Evolutionary conservation across 495 filamentous ascomycete species (phyloP), one percentile per base, ranked within the genome.

Genomic region (Lineolata rhizophorae): DNA sequence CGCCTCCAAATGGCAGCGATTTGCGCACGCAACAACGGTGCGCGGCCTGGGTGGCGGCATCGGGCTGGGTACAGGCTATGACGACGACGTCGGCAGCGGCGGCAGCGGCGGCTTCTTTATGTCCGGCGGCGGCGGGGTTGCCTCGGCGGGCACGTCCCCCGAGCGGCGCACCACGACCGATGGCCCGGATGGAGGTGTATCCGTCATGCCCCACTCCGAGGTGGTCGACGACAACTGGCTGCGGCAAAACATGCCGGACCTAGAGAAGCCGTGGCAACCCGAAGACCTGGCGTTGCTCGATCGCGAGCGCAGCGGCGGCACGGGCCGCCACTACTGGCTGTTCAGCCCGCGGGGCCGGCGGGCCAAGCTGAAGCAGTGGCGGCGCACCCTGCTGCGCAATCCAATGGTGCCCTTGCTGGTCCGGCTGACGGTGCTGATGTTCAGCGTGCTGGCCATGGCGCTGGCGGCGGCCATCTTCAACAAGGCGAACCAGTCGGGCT

Each of bases 351-450:
- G 66, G 33, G 54, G 59, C 36, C 56, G 58, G 21, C 67, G 66
- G 56, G 54, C 68, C 34, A 62, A 62, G 35, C 57, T 65, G 34
- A 24, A 25, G 13, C 29, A 3, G 20, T 15, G 12, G 25, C 20
- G 46, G 42, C 36, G 34, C n/a, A 36, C 33, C 14, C 27, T 55
- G 5, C 36, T 95, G 34, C 62, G 67, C 39, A 83, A 83, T 41
- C 79, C 90, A 12, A 70, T 92, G 28, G 71, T 92, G 5, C 87
- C 87, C 0, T 54, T 94, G 32, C 61, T 73, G 17, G 72, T 94
- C 50, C 79, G 87, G 16, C 53, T 85, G 10, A 75, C 67, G 6
- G 81, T 93, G 3, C 70, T 90, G 45, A 64, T 68, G 20, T 87
- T 91, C 36, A 85, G 82, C 1, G 61, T 74, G 22, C 53, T 77